Percentiles rank a stretch among this genome's conserved stretches.
Conservation (phyloP, 768 basidiomycete species). For the Boletus insuetus region DNA sequence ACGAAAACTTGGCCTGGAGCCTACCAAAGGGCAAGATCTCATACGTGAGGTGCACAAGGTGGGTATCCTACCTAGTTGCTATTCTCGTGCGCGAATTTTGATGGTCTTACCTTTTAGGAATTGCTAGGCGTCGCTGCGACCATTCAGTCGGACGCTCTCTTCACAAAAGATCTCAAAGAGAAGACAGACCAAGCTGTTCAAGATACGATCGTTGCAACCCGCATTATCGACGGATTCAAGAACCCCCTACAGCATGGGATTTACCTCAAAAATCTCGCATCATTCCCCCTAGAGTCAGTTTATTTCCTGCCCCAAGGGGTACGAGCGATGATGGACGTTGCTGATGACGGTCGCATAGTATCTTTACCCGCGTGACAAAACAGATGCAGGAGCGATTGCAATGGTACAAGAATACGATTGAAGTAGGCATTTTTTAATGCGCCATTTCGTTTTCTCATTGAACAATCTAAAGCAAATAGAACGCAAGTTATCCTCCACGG, state of each 20-base stretch:
- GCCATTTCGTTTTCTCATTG: neutral
- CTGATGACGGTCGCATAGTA: conserved; percentile 39
- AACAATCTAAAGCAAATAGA: conserved; percentile 52
- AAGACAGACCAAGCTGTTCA: conserved; percentile 78
- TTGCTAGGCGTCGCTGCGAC: conserved; percentile 58
- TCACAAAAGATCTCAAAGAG: conserved; percentile 65
- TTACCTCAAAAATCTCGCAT: conserved; percentile 73
- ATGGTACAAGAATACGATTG: conserved; percentile 81
- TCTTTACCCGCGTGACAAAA: conserved; percentile 67
- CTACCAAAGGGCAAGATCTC: conserved; percentile 67
- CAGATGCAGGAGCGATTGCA: conserved; percentile 69
- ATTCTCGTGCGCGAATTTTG: neutral
- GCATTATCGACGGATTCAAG: conserved; percentile 74
- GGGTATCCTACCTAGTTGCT: neutral
- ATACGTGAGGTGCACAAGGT: conserved; percentile 70
- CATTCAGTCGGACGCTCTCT: conserved; percentile 63
- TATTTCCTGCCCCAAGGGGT: neutral
- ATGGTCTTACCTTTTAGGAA: conserved; percentile 46
- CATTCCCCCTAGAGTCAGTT: conserved; percentile 78
- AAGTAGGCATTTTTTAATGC: conserved; percentile 42
- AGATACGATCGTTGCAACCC: conserved; percentile 75
- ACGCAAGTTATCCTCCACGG: conserved; percentile 69
- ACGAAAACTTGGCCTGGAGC: conserved; percentile 72
- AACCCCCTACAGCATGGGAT: conserved; percentile 69
- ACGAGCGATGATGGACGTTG: neutral